Evolutionary conservation across 495 filamentous ascomycete species (phyloP).

Genomic region (Penicillium antarcticum): DNA sequence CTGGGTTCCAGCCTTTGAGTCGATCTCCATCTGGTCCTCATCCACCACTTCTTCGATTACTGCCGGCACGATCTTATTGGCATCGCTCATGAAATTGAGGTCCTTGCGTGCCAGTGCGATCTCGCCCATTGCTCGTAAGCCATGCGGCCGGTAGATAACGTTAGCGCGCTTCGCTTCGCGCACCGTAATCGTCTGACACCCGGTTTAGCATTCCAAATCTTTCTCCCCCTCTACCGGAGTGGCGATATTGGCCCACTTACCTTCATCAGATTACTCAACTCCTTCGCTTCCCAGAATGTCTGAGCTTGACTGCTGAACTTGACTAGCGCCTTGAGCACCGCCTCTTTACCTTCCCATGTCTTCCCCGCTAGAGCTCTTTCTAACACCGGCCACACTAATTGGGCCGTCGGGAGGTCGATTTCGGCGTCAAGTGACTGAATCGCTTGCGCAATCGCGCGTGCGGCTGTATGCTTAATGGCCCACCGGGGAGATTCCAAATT

Average conservation of each 20-base stretch:
- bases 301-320: constrained; percentile 64
- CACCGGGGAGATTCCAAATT: constrained; percentile 76
- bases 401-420: constrained; percentile 53
- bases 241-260: constrained; percentile 32
- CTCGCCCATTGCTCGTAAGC: constrained; percentile 67
- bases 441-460: constrained; percentile 73
- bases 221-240: not conserved
- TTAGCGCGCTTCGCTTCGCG: constrained; percentile 93
- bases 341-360: constrained; percentile 92
- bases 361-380: constrained; percentile 79
- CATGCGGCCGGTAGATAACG: constrained; percentile 70
- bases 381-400: constrained; percentile 73
- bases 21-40: constrained; percentile 68
- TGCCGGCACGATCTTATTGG: constrained; percentile 57
- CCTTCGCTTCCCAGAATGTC: constrained; percentile 54
- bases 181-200: constrained; percentile 55
- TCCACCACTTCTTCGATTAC: constrained; percentile 53
- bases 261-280: constrained; percentile 50
- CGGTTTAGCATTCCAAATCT: constrained; percentile 26
- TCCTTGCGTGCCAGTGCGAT: constrained; percentile 62
- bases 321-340: constrained; percentile 79
- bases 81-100: constrained; percentile 65
- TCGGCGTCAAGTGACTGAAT: constrained; percentile 58
- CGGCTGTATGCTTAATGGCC: constrained; percentile 84
- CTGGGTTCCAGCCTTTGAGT: constrained; percentile 39